phyloP scores from a whole-genome alignment of 2,329 filamentous ascomycete species.

The Clarireedia sp. region DNA sequence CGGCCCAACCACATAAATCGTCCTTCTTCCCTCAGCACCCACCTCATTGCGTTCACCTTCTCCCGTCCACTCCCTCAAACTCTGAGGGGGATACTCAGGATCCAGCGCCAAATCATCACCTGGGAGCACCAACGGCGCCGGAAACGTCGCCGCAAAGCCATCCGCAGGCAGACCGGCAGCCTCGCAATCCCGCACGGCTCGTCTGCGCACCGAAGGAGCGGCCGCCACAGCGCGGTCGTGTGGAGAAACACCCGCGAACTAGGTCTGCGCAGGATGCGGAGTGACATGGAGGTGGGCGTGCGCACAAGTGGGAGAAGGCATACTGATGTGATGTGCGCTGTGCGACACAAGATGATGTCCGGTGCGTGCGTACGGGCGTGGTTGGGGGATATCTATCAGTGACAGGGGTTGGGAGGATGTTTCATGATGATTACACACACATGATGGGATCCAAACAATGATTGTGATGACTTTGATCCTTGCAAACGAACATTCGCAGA shows the following conservation, averaged over 20 bases:
- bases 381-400: too few relatives aligned
- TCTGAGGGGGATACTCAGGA: constrained; percentile 18
- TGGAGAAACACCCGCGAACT: neutral
- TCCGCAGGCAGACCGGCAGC: neutral
- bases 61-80: constrained; percentile 18
- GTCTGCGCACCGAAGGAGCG: neutral
- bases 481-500: too few relatives aligned
- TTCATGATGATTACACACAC: too few relatives aligned
- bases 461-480: too few relatives aligned
- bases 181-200: neutral
- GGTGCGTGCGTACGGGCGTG: too few relatives aligned
- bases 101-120: constrained; percentile 21
- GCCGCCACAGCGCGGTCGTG: constrained; percentile 9
- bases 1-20: constrained; percentile 21
- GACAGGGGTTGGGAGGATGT: too few relatives aligned
- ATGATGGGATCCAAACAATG: too few relatives aligned
- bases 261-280: neutral
- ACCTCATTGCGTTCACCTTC: constrained; percentile 19
- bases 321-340: too few relatives aligned
- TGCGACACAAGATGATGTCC: too few relatives aligned
- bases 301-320: neutral
- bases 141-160: constrained; percentile 12
- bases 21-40: constrained; percentile 7
- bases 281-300: neutral
- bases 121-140: constrained; percentile 20